These are phyloP conservation scores for Pyrus hybrid DNA, from an alignment of 331 rosid species.

Conservation along the genomic window DNA sequence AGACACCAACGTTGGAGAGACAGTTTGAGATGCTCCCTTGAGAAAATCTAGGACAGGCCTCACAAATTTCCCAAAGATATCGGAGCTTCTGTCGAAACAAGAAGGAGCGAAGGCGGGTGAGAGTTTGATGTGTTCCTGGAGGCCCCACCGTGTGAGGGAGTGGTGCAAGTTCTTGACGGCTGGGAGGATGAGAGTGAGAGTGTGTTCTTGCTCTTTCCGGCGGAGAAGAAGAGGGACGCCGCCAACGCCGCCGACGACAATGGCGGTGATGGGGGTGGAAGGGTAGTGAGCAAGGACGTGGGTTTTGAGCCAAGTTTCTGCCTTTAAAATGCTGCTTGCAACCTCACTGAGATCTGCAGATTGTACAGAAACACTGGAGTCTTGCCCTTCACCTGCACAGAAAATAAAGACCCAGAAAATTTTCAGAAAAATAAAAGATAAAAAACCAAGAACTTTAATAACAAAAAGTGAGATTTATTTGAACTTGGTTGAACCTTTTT, in stretches of 20 bases:
- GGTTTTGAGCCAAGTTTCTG: conserved; percentile 71
- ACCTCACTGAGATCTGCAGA: conserved; percentile 32
- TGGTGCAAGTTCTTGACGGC: conserved; percentile 57
- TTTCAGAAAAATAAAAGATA: not conserved
- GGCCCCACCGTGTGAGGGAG: conserved; percentile 74
- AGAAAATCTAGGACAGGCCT: conserved; percentile 43
- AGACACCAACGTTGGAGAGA: conserved; percentile 21
- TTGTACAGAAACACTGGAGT: conserved; percentile 35
- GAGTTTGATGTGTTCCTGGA: conserved; percentile 60
- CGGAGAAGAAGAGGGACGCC: conserved; percentile 18
- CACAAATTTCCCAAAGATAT: conserved; percentile 24
- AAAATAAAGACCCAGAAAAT: not conserved
- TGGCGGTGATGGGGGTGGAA: conserved; percentile 51
- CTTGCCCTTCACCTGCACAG: conserved; percentile 44
- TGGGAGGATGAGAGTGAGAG: conserved; percentile 25
- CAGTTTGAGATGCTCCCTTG: not conserved
- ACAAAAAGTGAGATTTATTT: not conserved
- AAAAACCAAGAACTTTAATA: not conserved
- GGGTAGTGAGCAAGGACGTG: conserved; percentile 63
- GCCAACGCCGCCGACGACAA: conserved; percentile 35
- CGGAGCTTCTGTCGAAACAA: conserved; percentile 25
- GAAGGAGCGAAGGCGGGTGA: conserved; percentile 37
- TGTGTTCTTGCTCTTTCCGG: conserved; percentile 18
- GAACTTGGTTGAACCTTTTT: conserved; percentile 1
- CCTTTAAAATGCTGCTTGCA: conserved; percentile 45